Evolutionary conservation across 805 yeast genomes (phyloP), one percentile per base, ranked within the genome.

Genomic region (Kurtzmaniella fragi): DNA sequence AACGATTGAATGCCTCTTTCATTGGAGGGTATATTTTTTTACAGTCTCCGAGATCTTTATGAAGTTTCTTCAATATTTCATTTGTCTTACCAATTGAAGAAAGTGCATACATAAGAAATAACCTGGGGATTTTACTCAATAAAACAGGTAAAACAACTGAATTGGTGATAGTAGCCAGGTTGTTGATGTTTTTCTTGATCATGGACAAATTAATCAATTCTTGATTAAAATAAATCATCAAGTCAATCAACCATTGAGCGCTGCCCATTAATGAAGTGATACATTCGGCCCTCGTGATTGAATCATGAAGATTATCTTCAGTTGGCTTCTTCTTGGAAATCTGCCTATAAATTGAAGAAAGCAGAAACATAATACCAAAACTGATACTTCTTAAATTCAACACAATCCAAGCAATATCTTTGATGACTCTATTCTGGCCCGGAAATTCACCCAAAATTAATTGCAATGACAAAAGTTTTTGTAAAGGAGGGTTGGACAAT

Each of bases 241-340:
- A 77, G 54, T 89, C 96, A 26, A 87, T 74, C 47, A 86, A 75
- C 96, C 97, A 91, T 50, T 87, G 77, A 7, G 84, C 78, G 30
- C 84, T 77, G 0, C 97, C 97, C n/a, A 86, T 59, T 9, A 80
- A 66, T 13, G 68, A 62, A 32, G 81, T 65, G 3, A 84, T 70
- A 44, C 78, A 70, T 48, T 83, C 89, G 28, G 81, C 82, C 47
- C 88, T 67, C 8, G 72, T 64, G 16, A 74, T 66, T 1, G 80
- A 70, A 39, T 78, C 82, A 42, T 68, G 75, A 34, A 74, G 54
- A 14, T 67, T 67, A 43, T 80, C 84, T 28, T 72, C 70, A 2
- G 66, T 54, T 4, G 73, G 71, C 29, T 75, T 76, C 47, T 78
- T 78, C 48, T 78, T 79, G 40, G 75, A 73, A 36, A 82, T 82